These are phyloP conservation scores for Hypoxylon sp. DNA, from an alignment of 2,329 filamentous ascomycete species.

Conservation along the genomic window DNA sequence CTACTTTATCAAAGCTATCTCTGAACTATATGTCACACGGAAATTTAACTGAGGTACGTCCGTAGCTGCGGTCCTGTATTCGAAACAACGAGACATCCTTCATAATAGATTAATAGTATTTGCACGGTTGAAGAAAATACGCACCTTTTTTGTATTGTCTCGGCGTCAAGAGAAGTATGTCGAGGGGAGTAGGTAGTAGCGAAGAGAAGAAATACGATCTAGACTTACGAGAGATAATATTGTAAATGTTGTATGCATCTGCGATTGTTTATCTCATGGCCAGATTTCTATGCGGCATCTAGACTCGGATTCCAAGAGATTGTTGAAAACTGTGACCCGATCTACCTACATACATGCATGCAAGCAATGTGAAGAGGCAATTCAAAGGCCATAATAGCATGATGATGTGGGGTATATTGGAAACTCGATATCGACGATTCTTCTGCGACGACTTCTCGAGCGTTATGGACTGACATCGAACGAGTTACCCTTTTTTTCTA, in stretches of 20 bases:
- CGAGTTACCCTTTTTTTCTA: slow-evolving; percentile 20
- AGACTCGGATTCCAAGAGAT: slow-evolving; percentile 22
- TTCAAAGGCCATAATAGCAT: slow-evolving; percentile 32
- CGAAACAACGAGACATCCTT: slow-evolving; percentile 19
- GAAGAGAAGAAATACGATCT: slow-evolving; percentile 19
- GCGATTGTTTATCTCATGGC: slow-evolving; percentile 24
- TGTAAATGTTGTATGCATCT: slow-evolving; percentile 9
- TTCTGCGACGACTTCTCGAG: slow-evolving; percentile 24
- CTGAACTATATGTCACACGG: slow-evolving; percentile 8
- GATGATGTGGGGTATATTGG: slow-evolving; percentile 28
- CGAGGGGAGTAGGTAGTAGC: slow-evolving; percentile 24
- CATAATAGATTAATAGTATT: slow-evolving; percentile 6
- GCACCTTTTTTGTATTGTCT: slow-evolving; percentile 23
- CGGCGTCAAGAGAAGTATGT: not conserved
- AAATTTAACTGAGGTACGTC: slow-evolving; percentile 19
- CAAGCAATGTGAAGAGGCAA: slow-evolving; percentile 25
- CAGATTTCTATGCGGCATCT: slow-evolving; percentile 28
- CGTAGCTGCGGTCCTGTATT: slow-evolving; percentile 6
- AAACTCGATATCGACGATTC: slow-evolving; percentile 17
- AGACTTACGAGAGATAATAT: slow-evolving; percentile 8
- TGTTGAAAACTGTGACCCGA: slow-evolving; percentile 20
- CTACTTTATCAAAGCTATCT: not conserved
- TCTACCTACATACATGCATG: slow-evolving; percentile 25
- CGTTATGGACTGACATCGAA: slow-evolving; percentile 45
- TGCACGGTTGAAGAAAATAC: slow-evolving; percentile 2